A percentile compares a stretch with the other conserved stretches of the same genome.
phyloP scores from a whole-genome alignment of 352 stramenopile species.

The Phytophthora pistaciae region DNA sequence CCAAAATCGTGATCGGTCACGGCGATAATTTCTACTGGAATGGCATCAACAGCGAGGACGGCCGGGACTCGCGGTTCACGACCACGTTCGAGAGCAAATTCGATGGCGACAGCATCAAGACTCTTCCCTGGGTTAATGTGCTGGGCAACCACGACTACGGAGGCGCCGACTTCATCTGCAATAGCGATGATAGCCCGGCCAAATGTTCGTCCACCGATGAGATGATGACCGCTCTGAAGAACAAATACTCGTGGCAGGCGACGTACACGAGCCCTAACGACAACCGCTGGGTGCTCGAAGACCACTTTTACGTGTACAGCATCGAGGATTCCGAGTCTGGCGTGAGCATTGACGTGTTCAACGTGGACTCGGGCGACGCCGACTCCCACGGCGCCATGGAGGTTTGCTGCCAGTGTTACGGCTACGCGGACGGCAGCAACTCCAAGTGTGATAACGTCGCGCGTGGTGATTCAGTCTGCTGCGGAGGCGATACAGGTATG shows the following conservation, averaged over 20 bases:
- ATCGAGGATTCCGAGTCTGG: constrained; percentile 42
- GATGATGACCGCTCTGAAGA: constrained; percentile 30
- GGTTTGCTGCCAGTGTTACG: constrained; percentile 64
- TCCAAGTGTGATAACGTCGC: constrained; percentile 42
- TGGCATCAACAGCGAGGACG: constrained; percentile 20
- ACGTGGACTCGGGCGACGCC: constrained; percentile 59
- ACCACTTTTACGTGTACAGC: constrained; percentile 59
- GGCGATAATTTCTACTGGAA: constrained; percentile 72
- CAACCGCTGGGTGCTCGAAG: constrained; percentile 52
- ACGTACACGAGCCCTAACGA: constrained; percentile 59
- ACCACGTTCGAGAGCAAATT: constrained; percentile 14
- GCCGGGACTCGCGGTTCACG: constrained; percentile 9
- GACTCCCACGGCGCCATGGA: constrained; percentile 47
- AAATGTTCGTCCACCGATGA: constrained; percentile 31
- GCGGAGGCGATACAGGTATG: constrained; percentile 36
- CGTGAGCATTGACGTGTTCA: constrained; percentile 63
- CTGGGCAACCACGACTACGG: constrained; percentile 65
- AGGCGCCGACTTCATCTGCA: constrained; percentile 59
- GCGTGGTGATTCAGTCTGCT: constrained; percentile 42
- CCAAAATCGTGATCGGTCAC: constrained; percentile 14
- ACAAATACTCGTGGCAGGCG: constrained; percentile 51
- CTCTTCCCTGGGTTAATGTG: constrained; percentile 65
- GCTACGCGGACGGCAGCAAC: constrained; percentile 44
- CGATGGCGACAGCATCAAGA: constrained; percentile 44
- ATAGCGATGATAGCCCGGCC: constrained; percentile 17